phyloP scores from a whole-genome alignment of 2,329 filamentous ascomycete species.

The Xylaria sp. region DNA sequence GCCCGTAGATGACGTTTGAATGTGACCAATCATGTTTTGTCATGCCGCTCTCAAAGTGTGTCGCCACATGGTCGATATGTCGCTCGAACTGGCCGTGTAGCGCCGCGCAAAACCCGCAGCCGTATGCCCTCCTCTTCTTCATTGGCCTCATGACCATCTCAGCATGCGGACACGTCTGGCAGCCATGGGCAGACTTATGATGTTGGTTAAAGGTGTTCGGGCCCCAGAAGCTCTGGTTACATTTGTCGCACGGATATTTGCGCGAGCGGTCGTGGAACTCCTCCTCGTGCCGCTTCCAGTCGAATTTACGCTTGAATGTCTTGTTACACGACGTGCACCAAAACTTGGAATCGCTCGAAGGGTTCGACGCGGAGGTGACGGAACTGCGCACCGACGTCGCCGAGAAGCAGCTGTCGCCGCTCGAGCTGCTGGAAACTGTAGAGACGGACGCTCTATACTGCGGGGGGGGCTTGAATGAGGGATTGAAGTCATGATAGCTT shows the following conservation, averaged over 20 bases:
- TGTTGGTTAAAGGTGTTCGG: conserved; percentile 72
- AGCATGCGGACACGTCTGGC: conserved; percentile 68
- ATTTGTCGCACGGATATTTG: conserved; percentile 71
- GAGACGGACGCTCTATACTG: conserved; percentile 41
- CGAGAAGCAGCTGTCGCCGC: conserved; percentile 43
- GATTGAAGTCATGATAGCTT: conserved; percentile 37
- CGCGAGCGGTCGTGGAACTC: conserved; percentile 72
- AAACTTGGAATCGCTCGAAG: conserved; percentile 38
- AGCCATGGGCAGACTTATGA: conserved; percentile 68
- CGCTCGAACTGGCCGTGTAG: conserved; percentile 68
- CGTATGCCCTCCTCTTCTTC: conserved; percentile 69
- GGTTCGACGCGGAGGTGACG: conserved; percentile 35
- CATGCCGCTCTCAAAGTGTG: conserved; percentile 68
- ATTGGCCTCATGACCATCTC: conserved; percentile 67
- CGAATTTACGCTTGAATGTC: conserved; percentile 70
- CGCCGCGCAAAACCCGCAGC: conserved; percentile 70
- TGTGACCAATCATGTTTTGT: conserved; percentile 72
- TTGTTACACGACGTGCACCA: conserved; percentile 61
- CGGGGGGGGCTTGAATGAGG: conserved; percentile 28
- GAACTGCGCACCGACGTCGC: conserved; percentile 40
- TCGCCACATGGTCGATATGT: conserved; percentile 70
- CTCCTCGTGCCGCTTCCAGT: conserved; percentile 73
- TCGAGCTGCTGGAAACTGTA: conserved; percentile 41
- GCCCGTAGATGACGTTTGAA: conserved; percentile 69
- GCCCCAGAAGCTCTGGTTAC: conserved; percentile 71